Evolutionary conservation across 345 rosid genomes (phyloP).

Genomic region (Chamaenerion angustifolium): DNA sequence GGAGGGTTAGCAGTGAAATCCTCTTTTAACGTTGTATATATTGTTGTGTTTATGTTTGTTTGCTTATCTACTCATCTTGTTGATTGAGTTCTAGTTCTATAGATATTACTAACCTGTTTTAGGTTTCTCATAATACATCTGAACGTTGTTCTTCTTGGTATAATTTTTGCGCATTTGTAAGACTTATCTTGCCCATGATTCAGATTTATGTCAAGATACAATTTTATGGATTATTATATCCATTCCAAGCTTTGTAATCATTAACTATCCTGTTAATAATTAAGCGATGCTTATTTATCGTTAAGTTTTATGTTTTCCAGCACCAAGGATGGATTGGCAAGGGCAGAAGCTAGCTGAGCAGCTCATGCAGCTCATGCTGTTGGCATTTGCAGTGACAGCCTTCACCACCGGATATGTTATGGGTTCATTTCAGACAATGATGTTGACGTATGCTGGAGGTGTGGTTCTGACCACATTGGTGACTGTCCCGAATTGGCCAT

Average conservation of each 20-base stretch:
- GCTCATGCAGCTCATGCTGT: constrained; percentile 70
- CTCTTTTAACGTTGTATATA: too few species aligned
- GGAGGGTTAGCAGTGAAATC: too few species aligned
- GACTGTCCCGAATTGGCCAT: constrained; percentile 85
- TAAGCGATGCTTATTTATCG: neutral
- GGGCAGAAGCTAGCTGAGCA: constrained; percentile 92
- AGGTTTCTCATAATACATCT: too few species aligned
- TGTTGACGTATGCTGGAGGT: constrained; percentile 60
- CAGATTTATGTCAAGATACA: too few species aligned
- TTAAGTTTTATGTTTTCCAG: neutral
- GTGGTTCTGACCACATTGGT: constrained; percentile 53
- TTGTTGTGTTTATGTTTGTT: too few species aligned
- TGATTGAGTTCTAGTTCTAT: too few species aligned
- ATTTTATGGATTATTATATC: too few species aligned
- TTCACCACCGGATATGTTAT: constrained; percentile 33
- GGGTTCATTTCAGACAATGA: constrained; percentile 71
- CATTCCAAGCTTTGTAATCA: neutral
- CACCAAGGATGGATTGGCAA: constrained; percentile 76
- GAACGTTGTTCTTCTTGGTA: too few species aligned
- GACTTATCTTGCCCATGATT: too few species aligned
- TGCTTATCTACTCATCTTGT: too few species aligned
- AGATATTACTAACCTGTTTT: too few species aligned
- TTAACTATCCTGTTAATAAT: neutral
- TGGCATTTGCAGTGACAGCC: constrained; percentile 47
- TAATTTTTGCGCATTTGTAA: too few species aligned